Conservation (phyloP, 2,329 filamentous ascomycete species). For the Aspergillus ibericus region DNA sequence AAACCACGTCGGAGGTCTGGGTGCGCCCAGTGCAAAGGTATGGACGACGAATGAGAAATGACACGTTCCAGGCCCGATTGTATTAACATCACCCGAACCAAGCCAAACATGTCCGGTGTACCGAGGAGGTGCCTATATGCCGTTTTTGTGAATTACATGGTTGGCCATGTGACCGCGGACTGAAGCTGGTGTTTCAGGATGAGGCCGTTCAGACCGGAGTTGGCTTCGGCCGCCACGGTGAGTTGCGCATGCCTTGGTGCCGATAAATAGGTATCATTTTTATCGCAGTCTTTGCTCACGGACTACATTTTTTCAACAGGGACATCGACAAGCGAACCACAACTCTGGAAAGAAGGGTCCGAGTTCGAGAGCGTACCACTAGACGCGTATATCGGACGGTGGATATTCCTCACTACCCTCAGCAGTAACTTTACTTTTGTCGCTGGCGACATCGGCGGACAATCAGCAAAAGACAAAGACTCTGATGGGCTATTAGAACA, state of each 20-base stretch:
- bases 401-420: slow-evolving; percentile 29
- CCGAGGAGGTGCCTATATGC: slow-evolving; percentile 32
- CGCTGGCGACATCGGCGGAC: too few relatives aligned
- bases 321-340: slow-evolving; percentile 4
- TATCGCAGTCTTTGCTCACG: too few relatives aligned
- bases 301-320: slow-evolving; percentile 2
- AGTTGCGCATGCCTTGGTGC: neutral
- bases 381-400: slow-evolving; percentile 9
- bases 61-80: neutral
- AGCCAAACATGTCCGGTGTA: slow-evolving; percentile 33
- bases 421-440: slow-evolving; percentile 17
- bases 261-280: too few relatives aligned
- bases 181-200: slow-evolving; percentile 31
- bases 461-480: neutral
- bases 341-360: neutral
- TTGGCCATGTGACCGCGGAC: slow-evolving; percentile 24
- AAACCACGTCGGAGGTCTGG: slow-evolving; percentile 23
- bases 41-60: neutral
- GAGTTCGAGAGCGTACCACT: slow-evolving; percentile 3
- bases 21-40: slow-evolving; percentile 30
- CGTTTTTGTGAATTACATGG: slow-evolving; percentile 27
- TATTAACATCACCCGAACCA: neutral
- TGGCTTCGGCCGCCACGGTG: slow-evolving; percentile 27
- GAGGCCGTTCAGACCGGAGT: slow-evolving; percentile 33
- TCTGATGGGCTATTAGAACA: neutral